Evolutionary conservation across 805 yeast species (phyloP).

Genomic region (Torulaspora gathmanii): DNA sequence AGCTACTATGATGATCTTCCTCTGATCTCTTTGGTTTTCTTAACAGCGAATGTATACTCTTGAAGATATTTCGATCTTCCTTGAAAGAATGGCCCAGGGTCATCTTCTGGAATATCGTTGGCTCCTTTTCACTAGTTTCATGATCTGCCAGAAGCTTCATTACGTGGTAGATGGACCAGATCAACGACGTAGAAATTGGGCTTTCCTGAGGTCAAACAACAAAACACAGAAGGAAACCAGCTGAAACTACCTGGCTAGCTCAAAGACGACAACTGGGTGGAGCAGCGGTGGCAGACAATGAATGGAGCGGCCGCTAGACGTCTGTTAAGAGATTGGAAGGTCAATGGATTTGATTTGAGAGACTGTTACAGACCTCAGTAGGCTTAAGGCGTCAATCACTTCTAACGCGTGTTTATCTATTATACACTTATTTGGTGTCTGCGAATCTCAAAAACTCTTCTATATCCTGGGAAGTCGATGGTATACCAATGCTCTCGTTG

Average conservation of each 20-base stretch:
- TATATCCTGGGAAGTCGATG: constrained; percentile 22
- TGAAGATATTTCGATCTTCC: constrained; percentile 23
- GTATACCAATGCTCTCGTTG: constrained; percentile 2
- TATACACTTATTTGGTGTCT: constrained; percentile 10
- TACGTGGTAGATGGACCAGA: constrained; percentile 2
- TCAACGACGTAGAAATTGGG: neutral
- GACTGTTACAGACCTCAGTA: neutral
- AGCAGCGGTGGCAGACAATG: too few species aligned
- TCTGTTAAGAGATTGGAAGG: neutral
- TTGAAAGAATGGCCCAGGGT: constrained; percentile 22
- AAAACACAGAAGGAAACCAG: too few species aligned
- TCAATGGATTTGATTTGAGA: neutral
- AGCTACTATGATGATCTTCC: neutral
- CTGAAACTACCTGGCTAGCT: too few species aligned
- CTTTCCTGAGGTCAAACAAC: too few species aligned
- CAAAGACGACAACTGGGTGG: too few species aligned
- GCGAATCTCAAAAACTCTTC: constrained; percentile 28
- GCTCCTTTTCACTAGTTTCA: constrained; percentile 8
- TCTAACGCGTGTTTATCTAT: constrained; percentile 1
- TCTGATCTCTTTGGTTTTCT: constrained; percentile 15
- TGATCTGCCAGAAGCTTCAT: constrained; percentile 8
- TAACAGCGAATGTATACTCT: constrained; percentile 23
- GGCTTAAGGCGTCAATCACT: constrained; percentile 2
- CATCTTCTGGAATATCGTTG: constrained; percentile 13
- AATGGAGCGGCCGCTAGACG: too few species aligned